These are phyloP conservation scores for Cordia subcordata DNA, from an alignment of 257 asterid species.

Conservation along the genomic window DNA sequence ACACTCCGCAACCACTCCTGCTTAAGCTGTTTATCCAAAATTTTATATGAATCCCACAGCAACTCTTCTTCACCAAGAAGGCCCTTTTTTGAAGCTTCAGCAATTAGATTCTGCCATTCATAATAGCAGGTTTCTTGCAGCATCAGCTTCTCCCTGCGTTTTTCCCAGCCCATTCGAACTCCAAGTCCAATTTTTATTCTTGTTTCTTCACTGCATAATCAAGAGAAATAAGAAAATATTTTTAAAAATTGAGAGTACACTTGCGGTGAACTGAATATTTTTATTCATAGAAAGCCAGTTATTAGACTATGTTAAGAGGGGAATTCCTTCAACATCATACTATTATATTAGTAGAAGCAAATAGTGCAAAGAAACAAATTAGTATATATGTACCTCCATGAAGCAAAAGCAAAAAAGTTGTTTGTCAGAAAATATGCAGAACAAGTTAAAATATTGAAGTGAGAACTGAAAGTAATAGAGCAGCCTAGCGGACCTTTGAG, in stretches of 20 bases:
- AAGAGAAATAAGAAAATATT: not conserved
- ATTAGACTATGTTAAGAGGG: too few relatives aligned
- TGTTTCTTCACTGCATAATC: conserved; percentile 60
- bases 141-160: conserved; percentile 57
- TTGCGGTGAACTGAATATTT: not conserved
- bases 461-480: not conserved
- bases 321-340: not conserved
- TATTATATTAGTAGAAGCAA: too few relatives aligned
- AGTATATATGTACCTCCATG: too few relatives aligned
- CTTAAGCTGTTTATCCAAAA: conserved; percentile 49
- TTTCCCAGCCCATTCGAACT: conserved; percentile 90
- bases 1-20: conserved; percentile 67
- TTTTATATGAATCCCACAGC: conserved; percentile 75
- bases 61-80: conserved; percentile 65
- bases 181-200: conserved; percentile 72
- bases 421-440: too few relatives aligned
- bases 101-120: conserved; percentile 84
- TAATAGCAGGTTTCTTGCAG: conserved; percentile 75
- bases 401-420: too few relatives aligned
- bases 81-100: conserved; percentile 62
- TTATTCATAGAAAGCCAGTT: not conserved
- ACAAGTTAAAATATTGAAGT: too few relatives aligned
- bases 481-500: conserved; percentile 59
- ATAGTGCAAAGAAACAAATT: too few relatives aligned
- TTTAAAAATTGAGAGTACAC: too few relatives aligned